Percentiles rank a stretch among this genome's conserved stretches.
Conservation (phyloP, 176 grass and related monocot species). For the Triticum turgidum region DNA sequence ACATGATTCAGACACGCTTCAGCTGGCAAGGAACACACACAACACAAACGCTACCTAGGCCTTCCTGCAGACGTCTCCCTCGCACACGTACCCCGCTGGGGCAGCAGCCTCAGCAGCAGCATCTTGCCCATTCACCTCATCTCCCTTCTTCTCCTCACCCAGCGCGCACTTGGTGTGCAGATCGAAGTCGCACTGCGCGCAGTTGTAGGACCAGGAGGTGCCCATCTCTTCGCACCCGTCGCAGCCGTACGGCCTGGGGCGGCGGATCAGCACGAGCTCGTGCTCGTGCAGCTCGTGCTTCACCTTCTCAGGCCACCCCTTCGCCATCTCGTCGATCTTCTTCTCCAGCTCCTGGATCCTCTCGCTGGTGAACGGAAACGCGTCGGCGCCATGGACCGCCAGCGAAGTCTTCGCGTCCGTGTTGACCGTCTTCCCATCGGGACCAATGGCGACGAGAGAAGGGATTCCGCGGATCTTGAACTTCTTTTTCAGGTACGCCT, state of each 20-base stretch:
- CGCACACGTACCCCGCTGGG: slow-evolving; percentile 47
- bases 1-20: neutral
- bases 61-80: slow-evolving; percentile 58
- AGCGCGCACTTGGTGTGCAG: slow-evolving; percentile 69
- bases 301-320: slow-evolving; percentile 69
- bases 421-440: slow-evolving; percentile 53
- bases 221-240: slow-evolving; percentile 39
- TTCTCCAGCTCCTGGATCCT: slow-evolving; percentile 54
- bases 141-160: slow-evolving; percentile 13
- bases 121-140: slow-evolving; percentile 1
- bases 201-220: slow-evolving; percentile 53
- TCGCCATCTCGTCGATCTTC: slow-evolving; percentile 49
- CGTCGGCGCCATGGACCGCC: slow-evolving; percentile 54
- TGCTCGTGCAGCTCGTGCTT: slow-evolving; percentile 75
- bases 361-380: slow-evolving; percentile 77
- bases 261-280: slow-evolving; percentile 56
- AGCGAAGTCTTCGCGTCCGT: slow-evolving; percentile 48
- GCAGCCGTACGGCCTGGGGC: slow-evolving; percentile 22
- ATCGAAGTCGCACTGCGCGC: slow-evolving; percentile 54
- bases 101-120: slow-evolving; percentile 16
- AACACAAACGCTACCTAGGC: slow-evolving; percentile 26
- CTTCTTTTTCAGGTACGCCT: slow-evolving; percentile 35
- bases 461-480: slow-evolving; percentile 58
- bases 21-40: slow-evolving; percentile 20
- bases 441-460: slow-evolving; percentile 74